A percentile compares a stretch with the other conserved stretches of the same genome.
phyloP scores from a whole-genome alignment of 805 yeast species.

The Candida odintsovae region DNA sequence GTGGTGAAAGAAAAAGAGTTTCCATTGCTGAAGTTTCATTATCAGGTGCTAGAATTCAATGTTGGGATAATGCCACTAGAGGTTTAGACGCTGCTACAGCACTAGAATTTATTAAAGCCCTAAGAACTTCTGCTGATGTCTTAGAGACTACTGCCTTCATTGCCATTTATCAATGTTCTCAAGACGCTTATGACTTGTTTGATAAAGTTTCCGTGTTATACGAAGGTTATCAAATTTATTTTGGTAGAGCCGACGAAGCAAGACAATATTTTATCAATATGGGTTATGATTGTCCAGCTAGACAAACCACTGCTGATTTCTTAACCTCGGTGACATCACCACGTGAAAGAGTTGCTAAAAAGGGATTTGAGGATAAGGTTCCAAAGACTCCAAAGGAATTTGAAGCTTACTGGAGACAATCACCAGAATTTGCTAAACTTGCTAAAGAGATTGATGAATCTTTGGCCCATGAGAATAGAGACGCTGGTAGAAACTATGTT shows the following conservation, averaged over 20 bases:
- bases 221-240: constrained; percentile 52
- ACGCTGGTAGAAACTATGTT: constrained; percentile 35
- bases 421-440: constrained; percentile 35
- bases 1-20: constrained; percentile 73
- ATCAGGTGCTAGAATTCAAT: constrained; percentile 42
- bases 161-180: constrained; percentile 58
- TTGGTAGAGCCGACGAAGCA: constrained; percentile 41
- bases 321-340: constrained; percentile 53
- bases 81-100: constrained; percentile 63
- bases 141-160: constrained; percentile 49
- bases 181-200: constrained; percentile 47
- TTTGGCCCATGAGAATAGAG: neutral
- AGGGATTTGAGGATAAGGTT: constrained; percentile 41
- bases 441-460: constrained; percentile 37
- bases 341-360: constrained; percentile 36
- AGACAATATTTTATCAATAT: constrained; percentile 42
- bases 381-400: constrained; percentile 51
- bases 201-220: constrained; percentile 49
- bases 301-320: constrained; percentile 57
- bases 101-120: constrained; percentile 47
- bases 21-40: constrained; percentile 61
- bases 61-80: constrained; percentile 61
- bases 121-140: constrained; percentile 45
- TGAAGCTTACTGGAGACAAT: constrained; percentile 42
- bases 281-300: constrained; percentile 52